Base-by-base conservation (phyloP, 1,139 yeast species). In the Geotrichum macrosporum region DNA sequence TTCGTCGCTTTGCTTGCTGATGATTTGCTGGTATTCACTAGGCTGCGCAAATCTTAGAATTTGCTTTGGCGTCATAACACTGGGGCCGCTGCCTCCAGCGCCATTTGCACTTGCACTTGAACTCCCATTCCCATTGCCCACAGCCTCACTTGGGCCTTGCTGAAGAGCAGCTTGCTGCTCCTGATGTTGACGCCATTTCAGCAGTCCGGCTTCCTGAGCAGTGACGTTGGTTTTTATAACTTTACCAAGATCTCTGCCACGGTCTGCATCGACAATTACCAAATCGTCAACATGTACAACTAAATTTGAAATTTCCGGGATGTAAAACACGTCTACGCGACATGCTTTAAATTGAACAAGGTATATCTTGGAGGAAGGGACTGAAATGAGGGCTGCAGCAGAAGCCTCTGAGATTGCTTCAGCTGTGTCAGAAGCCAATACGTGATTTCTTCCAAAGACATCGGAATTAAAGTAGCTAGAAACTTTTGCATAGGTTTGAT, bases 191-290 rank as follows among this genome's bases (percentile, higher is more conserved):
- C 81, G 76, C 62, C 85, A 83, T 64, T 88, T 88, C 62, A 92
- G 78, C 54, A 86, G 74, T 31, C 86, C 78, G 1, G 94, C 96
- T 60, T 85, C 82, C 55, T 84, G 88, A 35, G 81, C 70, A 3
- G 82, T 71, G 27, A 89, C 77, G 51, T 76, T 73, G 54, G 84
- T 73, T 55, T 80, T 80, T 27, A 81, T 76, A 36, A 92, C 79
- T 59, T 80, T 78, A 20, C 96, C 97, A 54, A 92, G 70, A 68
- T 92, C 98, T 45, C 84, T 74, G 35, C 98, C 98, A 42, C 98
- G 74, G 63, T 92, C 98, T 13, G 97, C 98, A 64, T 92, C 97
- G 34, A 89, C 96, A 55, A 89, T 81, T 9, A 92, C 96, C 61
- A 88, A 74, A 63, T 88, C 96, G 21, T 85, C 84, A 13, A 77